Conservation (phyloP, 768 basidiomycete species). For the Phanerodontia chrysosporium region DNA sequence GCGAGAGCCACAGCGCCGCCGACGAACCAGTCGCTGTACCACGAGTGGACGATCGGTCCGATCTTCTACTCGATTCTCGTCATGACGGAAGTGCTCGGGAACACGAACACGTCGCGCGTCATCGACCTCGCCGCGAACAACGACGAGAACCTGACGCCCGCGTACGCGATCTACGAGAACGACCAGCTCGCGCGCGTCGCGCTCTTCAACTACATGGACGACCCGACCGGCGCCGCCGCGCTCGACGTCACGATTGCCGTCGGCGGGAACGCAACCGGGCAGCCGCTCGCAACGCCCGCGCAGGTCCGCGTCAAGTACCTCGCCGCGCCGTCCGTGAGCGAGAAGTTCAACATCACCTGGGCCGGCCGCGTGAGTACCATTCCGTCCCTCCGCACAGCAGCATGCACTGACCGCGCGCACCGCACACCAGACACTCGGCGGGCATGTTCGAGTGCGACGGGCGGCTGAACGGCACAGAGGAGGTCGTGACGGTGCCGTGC, state of each 20-base stretch:
- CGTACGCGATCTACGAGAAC: conserved; percentile 71
- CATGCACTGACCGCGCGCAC: too few relatives aligned
- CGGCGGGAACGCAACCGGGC: conserved; percentile 38
- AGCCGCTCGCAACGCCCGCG: conserved; percentile 35
- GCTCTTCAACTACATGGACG: conserved; percentile 70
- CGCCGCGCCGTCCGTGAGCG: conserved; percentile 48
- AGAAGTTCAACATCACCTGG: conserved; percentile 70
- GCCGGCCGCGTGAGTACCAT: conserved; percentile 56
- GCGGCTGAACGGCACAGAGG: conserved; percentile 49
- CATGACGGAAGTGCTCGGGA: conserved; percentile 66
- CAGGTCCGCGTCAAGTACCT: conserved; percentile 60
- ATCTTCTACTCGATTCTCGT: conserved; percentile 72
- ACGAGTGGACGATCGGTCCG: conserved; percentile 71
- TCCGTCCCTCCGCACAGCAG: neutral
- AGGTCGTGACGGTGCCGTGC: conserved; percentile 58
- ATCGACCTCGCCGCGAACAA: conserved; percentile 57
- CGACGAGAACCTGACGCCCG: conserved; percentile 54
- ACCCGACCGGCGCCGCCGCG: conserved; percentile 50
- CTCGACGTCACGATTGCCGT: conserved; percentile 49
- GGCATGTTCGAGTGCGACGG: conserved; percentile 63
- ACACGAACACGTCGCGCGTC: conserved; percentile 58
- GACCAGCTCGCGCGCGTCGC: conserved; percentile 58
- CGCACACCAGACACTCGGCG: conserved; percentile 66
- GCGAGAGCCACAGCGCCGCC: conserved; percentile 38
- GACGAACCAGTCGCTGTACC: conserved; percentile 48